Percentiles rank a stretch among this genome's conserved stretches.
Conservation (phyloP, 2,329 filamentous ascomycete species). For the Fusarium hostae region DNA sequence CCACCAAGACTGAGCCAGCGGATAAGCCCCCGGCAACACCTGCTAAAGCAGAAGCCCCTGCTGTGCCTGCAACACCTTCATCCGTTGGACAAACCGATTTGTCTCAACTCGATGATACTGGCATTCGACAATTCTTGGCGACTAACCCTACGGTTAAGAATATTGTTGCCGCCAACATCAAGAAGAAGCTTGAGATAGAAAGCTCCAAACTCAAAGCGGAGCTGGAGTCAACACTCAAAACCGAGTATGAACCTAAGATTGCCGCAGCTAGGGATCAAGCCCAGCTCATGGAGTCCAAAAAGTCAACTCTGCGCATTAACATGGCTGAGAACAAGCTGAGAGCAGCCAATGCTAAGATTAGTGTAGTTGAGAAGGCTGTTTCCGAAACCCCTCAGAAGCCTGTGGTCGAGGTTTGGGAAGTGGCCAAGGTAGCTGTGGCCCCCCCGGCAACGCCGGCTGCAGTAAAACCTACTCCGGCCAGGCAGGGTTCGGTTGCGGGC, state of each 20-base stretch:
- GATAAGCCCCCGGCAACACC: conserved; percentile 51
- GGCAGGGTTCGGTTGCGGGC: conserved; percentile 38
- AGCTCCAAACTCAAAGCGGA: conserved; percentile 69
- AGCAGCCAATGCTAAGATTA: conserved; percentile 75
- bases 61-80: conserved; percentile 51
- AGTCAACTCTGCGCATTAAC: conserved; percentile 78
- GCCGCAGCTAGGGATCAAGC: conserved; percentile 69
- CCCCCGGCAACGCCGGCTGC: conserved; percentile 41
- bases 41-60: conserved; percentile 50
- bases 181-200: conserved; percentile 75
- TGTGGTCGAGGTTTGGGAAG: conserved; percentile 87
- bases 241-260: conserved; percentile 66
- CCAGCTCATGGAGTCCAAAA: conserved; percentile 79
- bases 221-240: conserved; percentile 59
- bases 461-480: conserved; percentile 40
- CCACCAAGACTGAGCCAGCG: conserved; percentile 22
- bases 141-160: conserved; percentile 67
- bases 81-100: conserved; percentile 54
- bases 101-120: conserved; percentile 62
- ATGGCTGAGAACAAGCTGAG: conserved; percentile 79
- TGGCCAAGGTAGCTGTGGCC: conserved; percentile 69
- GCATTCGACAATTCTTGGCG: conserved; percentile 66
- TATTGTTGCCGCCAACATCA: conserved; percentile 71
- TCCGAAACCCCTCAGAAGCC: conserved; percentile 86
- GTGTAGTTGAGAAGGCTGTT: conserved; percentile 82